phyloP scores from a whole-genome alignment of 768 basidiomycete genomes.

The Porphyrellus cyaneotinctus region DNA sequence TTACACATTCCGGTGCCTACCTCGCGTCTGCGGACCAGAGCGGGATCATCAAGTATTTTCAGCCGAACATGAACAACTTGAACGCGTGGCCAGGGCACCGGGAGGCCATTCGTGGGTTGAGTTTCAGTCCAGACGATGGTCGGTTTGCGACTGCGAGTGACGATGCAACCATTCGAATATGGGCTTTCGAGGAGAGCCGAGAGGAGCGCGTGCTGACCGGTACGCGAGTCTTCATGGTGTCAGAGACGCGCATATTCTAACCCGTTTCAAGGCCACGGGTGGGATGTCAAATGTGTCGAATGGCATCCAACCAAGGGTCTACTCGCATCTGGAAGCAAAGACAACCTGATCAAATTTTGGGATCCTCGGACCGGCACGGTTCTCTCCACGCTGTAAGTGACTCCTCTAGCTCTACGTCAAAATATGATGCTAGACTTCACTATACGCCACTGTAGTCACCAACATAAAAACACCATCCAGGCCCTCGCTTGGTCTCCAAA shows the following conservation, averaged over 20 bases:
- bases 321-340: slow-evolving; percentile 92
- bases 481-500: slow-evolving; percentile 91
- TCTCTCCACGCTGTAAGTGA: slow-evolving; percentile 79
- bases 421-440: background rate
- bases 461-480: slow-evolving; percentile 97
- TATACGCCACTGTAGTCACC: slow-evolving; percentile 55
- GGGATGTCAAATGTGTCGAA: slow-evolving; percentile 98
- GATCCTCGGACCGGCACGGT: slow-evolving; percentile 91
- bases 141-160: slow-evolving; percentile 95
- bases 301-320: slow-evolving; percentile 99
- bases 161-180: slow-evolving; percentile 90
- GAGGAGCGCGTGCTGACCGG: slow-evolving; percentile 88
- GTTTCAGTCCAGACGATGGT: slow-evolving; percentile 88
- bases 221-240: slow-evolving; percentile 18
- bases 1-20: slow-evolving; percentile 91
- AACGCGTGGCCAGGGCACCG: slow-evolving; percentile 90
- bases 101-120: slow-evolving; percentile 90
- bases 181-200: slow-evolving; percentile 89
- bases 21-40: slow-evolving; percentile 90
- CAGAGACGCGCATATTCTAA: background rate
- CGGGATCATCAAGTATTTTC: slow-evolving; percentile 97
- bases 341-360: slow-evolving; percentile 99
- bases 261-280: slow-evolving; percentile 78
- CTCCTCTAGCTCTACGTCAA: background rate
- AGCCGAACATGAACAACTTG: slow-evolving; percentile 98